Evolutionary conservation across 1,139 yeast genomes (phyloP).

Genomic region (Starmera stellimalicola): DNA sequence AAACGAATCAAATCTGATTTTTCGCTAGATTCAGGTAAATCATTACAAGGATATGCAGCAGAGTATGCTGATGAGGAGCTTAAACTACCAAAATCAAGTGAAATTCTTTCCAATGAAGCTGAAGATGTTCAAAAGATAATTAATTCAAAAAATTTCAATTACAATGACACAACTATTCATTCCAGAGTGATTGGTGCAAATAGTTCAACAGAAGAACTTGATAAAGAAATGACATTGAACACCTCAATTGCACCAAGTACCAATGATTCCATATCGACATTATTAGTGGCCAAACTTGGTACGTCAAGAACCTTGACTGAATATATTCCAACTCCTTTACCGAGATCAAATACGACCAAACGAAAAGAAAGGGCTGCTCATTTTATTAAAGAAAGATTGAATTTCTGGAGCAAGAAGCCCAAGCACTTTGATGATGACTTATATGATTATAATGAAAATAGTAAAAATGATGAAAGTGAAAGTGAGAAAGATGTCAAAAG

Average conservation of each 20-base stretch:
- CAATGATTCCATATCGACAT: conserved; percentile 3
- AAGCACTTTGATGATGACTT: not conserved
- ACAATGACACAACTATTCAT: not conserved
- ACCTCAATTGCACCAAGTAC: conserved; percentile 1
- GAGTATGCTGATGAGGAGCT: conserved; percentile 6
- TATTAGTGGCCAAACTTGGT: conserved; percentile 1
- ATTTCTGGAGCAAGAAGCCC: conserved; percentile 1
- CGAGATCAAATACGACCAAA: conserved; percentile 3
- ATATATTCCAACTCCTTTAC: conserved; percentile 8
- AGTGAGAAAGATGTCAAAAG: not conserved
- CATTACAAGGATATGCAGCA: conserved; percentile 5
- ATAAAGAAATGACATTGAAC: not conserved
- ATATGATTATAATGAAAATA: not conserved
- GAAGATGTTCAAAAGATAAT: conserved; percentile 6
- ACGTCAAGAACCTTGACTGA: conserved; percentile 2
- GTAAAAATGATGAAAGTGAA: too few relatives aligned
- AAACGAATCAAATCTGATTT: conserved; percentile 1
- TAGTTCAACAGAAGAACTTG: not conserved
- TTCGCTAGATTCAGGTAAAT: conserved; percentile 9
- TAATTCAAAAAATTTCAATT: not conserved
- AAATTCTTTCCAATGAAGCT: conserved; percentile 4
- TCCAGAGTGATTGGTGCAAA: not conserved
- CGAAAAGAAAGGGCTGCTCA: not conserved
- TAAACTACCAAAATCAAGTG: conserved; percentile 3
- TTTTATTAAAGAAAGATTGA: conserved; percentile 1